phyloP scores from a whole-genome alignment of 2,329 filamentous ascomycete species.

The Eurotiales sp. region DNA sequence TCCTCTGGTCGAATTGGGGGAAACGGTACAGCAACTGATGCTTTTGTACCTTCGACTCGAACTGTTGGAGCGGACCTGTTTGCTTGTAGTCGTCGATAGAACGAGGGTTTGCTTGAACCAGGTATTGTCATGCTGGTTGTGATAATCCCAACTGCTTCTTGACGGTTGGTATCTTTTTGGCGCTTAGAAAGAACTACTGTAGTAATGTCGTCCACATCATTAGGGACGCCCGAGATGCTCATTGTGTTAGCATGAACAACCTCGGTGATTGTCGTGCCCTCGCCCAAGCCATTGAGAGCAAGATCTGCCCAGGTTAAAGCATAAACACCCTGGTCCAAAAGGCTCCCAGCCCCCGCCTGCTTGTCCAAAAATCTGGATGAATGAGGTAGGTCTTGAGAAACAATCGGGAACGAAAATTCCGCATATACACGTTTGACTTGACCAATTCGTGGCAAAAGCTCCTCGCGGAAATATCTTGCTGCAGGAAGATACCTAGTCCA shows the following conservation, averaged over 20 bases:
- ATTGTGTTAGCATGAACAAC: conserved; percentile 22
- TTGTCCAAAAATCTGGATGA: conserved; percentile 69
- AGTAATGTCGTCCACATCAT: conserved; percentile 28
- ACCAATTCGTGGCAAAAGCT: conserved; percentile 56
- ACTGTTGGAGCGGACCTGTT: conserved; percentile 21
- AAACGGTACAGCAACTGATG: conserved; percentile 24
- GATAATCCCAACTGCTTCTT: conserved; percentile 18
- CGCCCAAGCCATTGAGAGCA: conserved; percentile 17
- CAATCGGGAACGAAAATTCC: conserved; percentile 26
- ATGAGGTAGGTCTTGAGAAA: conserved; percentile 20
- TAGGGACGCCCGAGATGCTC: conserved; percentile 19
- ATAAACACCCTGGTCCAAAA: conserved; percentile 77
- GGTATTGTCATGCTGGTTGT: conserved; percentile 24
- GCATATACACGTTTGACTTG: conserved; percentile 43
- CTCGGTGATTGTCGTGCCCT: conserved; percentile 11
- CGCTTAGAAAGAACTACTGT: conserved; percentile 24
- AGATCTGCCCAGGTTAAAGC: conserved; percentile 67
- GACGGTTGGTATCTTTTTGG: conserved; percentile 11
- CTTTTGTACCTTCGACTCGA: conserved; percentile 25
- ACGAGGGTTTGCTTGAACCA: conserved; percentile 20
- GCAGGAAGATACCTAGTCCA: conserved; percentile 27
- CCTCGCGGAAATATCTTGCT: conserved; percentile 33
- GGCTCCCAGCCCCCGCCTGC: conserved; percentile 70
- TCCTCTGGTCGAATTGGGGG: conserved; percentile 24
- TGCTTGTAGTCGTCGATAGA: conserved; percentile 21